Evolutionary conservation across 192 early-diverging fungal species (phyloP), one percentile per base, ranked within the genome.

Genomic region (Fimicolochytrium jonesii): DNA sequence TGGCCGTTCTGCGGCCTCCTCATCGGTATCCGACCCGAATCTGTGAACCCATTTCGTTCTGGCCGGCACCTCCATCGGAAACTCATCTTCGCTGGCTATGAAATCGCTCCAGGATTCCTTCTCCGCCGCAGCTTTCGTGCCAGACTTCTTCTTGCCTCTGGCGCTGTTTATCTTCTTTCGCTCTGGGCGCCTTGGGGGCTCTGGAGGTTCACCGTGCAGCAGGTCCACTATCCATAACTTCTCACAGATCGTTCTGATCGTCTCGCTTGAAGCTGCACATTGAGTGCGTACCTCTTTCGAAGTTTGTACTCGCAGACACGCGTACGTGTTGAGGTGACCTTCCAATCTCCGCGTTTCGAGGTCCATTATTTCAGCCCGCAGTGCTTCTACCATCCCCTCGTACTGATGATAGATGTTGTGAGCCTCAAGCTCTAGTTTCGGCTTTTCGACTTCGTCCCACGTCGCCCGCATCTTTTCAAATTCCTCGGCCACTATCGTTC

Each of bases 1-100:
- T n/a, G n/a, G n/a, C n/a, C n/a, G n/a, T n/a, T n/a, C n/a, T n/a
- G n/a, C n/a, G n/a, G n/a, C n/a, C n/a, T n/a, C n/a, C n/a, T n/a
- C n/a, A n/a, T n/a, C n/a, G n/a, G n/a, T n/a, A n/a, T n/a, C n/a
- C n/a, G n/a, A n/a, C n/a, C n/a, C n/a, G n/a, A n/a, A n/a, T n/a
- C n/a, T n/a, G n/a, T n/a, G n/a, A n/a, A n/a, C n/a, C n/a, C n/a
- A n/a, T n/a, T n/a, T n/a, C n/a, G n/a, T n/a, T n/a, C n/a, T n/a
- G n/a, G n/a, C n/a, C n/a, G n/a, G n/a, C n/a, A n/a, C n/a, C 4
- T 25, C 26, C 42, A 11, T 26, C 32, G 10, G 45, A 46, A 33
- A 52, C 23, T 73, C 45, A 49, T 57, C 48, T 18, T 49, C 56
- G 35, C 59, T 73, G 0, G 55, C 43, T 11, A 57, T 51, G 45